Evolutionary conservation across 176 grass and related monocot species (phyloP).

Genomic region (Cenchrus fungigraminus): DNA sequence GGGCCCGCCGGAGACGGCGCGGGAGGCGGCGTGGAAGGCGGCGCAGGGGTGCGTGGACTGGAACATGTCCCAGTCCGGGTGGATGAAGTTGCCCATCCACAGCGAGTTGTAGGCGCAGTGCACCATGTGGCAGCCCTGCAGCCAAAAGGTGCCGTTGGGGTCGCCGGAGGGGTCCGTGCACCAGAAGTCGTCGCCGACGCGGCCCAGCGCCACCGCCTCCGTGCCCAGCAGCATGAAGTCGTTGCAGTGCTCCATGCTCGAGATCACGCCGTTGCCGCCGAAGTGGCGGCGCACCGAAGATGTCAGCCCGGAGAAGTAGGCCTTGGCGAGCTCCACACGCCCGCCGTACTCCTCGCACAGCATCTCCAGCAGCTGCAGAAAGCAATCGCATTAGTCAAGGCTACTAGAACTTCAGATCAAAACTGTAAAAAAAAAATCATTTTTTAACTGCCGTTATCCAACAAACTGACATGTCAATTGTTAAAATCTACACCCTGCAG

Average conservation of each 20-base stretch:
- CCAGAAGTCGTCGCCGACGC: conserved; percentile 97
- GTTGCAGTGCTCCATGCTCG: conserved; percentile 99
- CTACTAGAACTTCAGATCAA: neutral
- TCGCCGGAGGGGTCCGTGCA: conserved; percentile 87
- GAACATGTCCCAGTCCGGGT: conserved; percentile 99
- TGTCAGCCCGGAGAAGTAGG: conserved; percentile 74
- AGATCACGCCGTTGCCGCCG: conserved; percentile 89
- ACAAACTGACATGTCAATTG: neutral
- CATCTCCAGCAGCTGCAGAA: conserved; percentile 80
- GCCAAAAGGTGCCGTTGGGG: conserved; percentile 90
- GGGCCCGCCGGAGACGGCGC: conserved; percentile 87
- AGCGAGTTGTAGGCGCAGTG: conserved; percentile 96
- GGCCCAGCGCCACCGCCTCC: conserved; percentile 77
- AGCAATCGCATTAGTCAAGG: neutral
- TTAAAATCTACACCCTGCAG: neutral
- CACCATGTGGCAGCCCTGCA: conserved; percentile 99
- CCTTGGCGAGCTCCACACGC: conserved; percentile 73
- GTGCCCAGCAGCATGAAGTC: conserved; percentile 94
- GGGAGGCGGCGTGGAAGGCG: conserved; percentile 92
- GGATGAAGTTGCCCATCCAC: conserved; percentile 99
- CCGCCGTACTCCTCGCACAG: conserved; percentile 90
- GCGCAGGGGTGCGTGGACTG: conserved; percentile 93
- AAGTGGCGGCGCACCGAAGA: conserved; percentile 77
- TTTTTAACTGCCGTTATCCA: too few species aligned
- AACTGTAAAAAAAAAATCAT: neutral